A percentile compares a stretch with the other conserved stretches of the same genome.
These are phyloP conservation scores for Fusarium buxicola DNA, from an alignment of 2,329 filamentous ascomycete genomes.

Conservation along the genomic window DNA sequence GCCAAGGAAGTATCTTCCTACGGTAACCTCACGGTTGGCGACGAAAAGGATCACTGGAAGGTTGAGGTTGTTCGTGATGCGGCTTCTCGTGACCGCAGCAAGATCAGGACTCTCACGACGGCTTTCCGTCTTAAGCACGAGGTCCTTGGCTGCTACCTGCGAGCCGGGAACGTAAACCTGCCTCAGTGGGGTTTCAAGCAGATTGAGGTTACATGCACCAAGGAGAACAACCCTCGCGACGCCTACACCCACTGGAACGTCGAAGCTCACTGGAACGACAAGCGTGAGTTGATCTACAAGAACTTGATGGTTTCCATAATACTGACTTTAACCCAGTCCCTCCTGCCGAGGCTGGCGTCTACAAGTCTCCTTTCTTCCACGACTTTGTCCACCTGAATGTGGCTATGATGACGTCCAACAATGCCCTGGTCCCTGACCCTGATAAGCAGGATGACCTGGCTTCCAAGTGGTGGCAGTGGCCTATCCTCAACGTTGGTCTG, in stretches of 20 bases:
- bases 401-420: conserved; percentile 99
- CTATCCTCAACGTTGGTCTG: conserved; percentile 91
- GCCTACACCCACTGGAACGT: conserved; percentile 99
- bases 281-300: conserved; percentile 70
- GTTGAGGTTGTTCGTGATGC: conserved; percentile 93
- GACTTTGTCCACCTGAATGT: conserved; percentile 99
- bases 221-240: conserved; percentile 91
- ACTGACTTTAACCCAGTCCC: conserved; percentile 71
- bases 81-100: conserved; percentile 85
- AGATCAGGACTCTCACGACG: conserved; percentile 90
- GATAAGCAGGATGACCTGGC: conserved; percentile 99
- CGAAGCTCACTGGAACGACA: conserved; percentile 93
- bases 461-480: conserved; percentile 99
- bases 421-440: conserved; percentile 94
- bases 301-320: not conserved
- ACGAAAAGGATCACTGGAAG: conserved; percentile 98
- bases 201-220: conserved; percentile 95
- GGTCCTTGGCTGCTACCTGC: conserved; percentile 89
- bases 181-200: conserved; percentile 99
- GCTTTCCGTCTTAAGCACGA: conserved; percentile 89
- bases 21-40: conserved; percentile 93
- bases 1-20: conserved; percentile 96
- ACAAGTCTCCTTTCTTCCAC: conserved; percentile 96
- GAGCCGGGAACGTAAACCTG: conserved; percentile 94
- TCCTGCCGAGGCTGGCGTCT: conserved; percentile 86